phyloP scores from a whole-genome alignment of 2,329 filamentous ascomycete species.

The Arthrobotrys musiformis region DNA sequence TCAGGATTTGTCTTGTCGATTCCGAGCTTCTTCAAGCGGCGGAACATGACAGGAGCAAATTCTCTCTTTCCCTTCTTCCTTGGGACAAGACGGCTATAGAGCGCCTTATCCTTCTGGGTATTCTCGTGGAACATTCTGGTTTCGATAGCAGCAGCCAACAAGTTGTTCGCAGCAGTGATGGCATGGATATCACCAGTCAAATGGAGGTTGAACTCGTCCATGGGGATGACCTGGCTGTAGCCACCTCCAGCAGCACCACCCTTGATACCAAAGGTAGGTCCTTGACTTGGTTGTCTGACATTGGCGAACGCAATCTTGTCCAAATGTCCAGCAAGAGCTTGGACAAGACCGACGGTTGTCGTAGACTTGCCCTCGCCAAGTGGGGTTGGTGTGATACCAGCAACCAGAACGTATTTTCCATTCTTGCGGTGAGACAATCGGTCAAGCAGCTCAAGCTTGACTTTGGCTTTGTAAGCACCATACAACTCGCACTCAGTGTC shows the following conservation, averaged over 20 bases:
- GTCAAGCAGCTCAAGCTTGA: slow-evolving; percentile 82
- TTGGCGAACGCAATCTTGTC: slow-evolving; percentile 93
- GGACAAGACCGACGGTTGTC: slow-evolving; percentile 93
- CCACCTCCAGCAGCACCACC: slow-evolving; percentile 95
- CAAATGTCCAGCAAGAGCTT: slow-evolving; percentile 89
- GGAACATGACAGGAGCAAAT: slow-evolving; percentile 91
- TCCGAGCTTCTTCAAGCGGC: slow-evolving; percentile 91
- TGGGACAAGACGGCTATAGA: slow-evolving; percentile 89
- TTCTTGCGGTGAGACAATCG: slow-evolving; percentile 86
- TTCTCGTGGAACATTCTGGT: slow-evolving; percentile 98
- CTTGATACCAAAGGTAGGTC: slow-evolving; percentile 98
- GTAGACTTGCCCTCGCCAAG: slow-evolving; percentile 98
- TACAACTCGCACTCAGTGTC: slow-evolving; percentile 93
- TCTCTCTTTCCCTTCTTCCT: slow-evolving; percentile 87
- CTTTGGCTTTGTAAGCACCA: slow-evolving; percentile 94
- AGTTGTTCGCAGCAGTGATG: slow-evolving; percentile 95
- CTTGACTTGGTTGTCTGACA: slow-evolving; percentile 94
- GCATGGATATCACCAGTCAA: slow-evolving; percentile 98
- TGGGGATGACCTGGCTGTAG: slow-evolving; percentile 98
- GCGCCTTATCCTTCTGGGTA: slow-evolving; percentile 87
- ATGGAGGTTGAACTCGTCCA: slow-evolving; percentile 99
- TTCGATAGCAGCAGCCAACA: slow-evolving; percentile 90
- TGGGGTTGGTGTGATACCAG: slow-evolving; percentile 95
- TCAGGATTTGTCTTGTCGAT: slow-evolving; percentile 95
- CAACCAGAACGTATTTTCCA: slow-evolving; percentile 90